Evolutionary conservation across 2,329 filamentous ascomycete genomes (phyloP), one percentile per base, ranked within the genome.

Genomic region (Fusarium chaquense): DNA sequence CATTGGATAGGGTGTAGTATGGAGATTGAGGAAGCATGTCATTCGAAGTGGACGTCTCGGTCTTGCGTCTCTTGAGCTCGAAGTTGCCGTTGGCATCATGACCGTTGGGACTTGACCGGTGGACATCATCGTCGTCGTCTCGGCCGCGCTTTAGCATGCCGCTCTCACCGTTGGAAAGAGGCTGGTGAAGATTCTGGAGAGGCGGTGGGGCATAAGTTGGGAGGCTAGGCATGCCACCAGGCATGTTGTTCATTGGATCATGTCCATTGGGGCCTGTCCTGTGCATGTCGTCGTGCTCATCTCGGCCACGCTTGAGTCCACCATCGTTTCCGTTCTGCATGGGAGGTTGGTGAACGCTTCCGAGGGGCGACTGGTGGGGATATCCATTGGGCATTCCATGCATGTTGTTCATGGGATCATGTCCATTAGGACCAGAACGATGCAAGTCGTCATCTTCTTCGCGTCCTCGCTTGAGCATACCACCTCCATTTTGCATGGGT

Each of bases 11-110:
- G 10, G 57, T 61, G n/a, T 65, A 65, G 26, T 66, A 65, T 49
- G 58, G 58, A 2, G 61, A 51, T 28, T 51, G 61, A 13, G 61
- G 62, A 15, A 63, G 43, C 61, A 63, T 63, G 43, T 63, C 61
- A 33, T 57, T 63, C 10, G 61, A 63, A 24, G 61, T 86, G 70
- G 61, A 63, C 18, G 61, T 86, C 71, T 92, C 84, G 1, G 92
- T 94, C 84, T 94, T 95, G 67, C 92, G 90, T 71, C 93, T 89
- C 83, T 97, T 97, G 62, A 91, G 79, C 24, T 91, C 87, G 67
- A 89, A 81, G 45, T 90, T 88, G 11, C 74, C 77, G 67, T 77
- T 72, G 16, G 67, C 56, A 32, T 72, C 73, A 26, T 75, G 62
- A 5, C 72, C 76, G 45, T 86, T 86, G 75, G 86, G 90, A 41